Base-by-base conservation (phyloP, 306 rosid genomes). In the Sesbania bispinosa region DNA sequence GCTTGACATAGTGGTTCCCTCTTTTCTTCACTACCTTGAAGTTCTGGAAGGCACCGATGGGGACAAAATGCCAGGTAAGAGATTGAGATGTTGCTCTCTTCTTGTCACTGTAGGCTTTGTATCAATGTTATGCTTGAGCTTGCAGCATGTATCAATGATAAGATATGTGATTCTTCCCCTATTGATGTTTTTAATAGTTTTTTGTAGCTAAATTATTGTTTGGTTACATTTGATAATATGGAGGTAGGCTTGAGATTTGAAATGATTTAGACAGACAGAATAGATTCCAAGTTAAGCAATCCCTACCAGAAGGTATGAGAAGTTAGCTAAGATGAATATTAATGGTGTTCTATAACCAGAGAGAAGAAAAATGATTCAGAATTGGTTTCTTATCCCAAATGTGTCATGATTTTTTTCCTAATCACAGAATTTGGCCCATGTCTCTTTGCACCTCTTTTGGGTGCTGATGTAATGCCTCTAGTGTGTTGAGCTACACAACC, bases 21-120 rank as follows among this genome's bases (percentile, higher is more conserved):
- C 99, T 55, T 95, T 95, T 67, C 89, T 95, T 74, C 99, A 95
- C 78, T 95, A 95, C 77, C 99, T 95, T 60, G 99, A 95, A 71
- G 99, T 91, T 77, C 76, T 95, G 5, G 99, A 95, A 62, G 99
- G 99, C 27, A 79, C 92, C n/a, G 99, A 95, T 75, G 99, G 99
- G 76, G 99, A 95, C 75, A 95, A 95, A 84, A 82, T 88, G 84
- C 93, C 99, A 53, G 99, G 99, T 95, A 88, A 36, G 45, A 3
- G 30, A 45, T 47, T 3, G n/a, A 39, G 68, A 27, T 33, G 35
- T 46, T 58, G 32, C 47, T 47, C 50, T 60, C 39, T 79, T 59
- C 43, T 50, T 47, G 20, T 55, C 5, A 24, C 47, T 61, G 48
- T 51, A 41, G 21, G 46, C 41, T 52, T 76, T 57, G 58, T 4